Evolutionary conservation across 306 rosid genomes (phyloP), one percentile per base, ranked within the genome.

Genomic region (Dalbergia oliveri): DNA sequence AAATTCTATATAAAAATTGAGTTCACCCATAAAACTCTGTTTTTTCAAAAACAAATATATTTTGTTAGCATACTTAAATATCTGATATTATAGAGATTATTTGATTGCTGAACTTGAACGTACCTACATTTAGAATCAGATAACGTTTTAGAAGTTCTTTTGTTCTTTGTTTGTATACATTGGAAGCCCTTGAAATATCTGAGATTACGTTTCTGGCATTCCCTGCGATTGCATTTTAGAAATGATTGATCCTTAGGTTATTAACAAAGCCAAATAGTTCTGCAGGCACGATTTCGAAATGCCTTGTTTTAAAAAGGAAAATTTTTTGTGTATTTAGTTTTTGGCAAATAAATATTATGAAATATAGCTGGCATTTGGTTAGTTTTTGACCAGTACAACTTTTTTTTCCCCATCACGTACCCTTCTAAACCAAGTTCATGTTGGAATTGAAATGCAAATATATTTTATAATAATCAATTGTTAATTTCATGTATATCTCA

Each of bases 271-370:
- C 18, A 37, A 71, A 10, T 64, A 65, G 18, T 57, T 73, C 66
- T 66, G 86, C 83, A 45, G 33, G 79, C 65, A 77, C 66, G 75
- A 82, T 68, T 58, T 83, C 16, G n/a, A 51, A 72, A 71, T 19
- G 23, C 21, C 5, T 33, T 50, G 8, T 62, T 26, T 26, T 26
- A 26, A 26, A 26, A 26, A 1, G 31, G 2, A 26, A 26, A 26
- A 4, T 10, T 26, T 10, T 10, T 26, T 10, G 9, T 43, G 6
- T 5, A 23, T 21, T 49, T 45, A 18, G 58, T 73, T 34, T 47
- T 66, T 47, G 31, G 59, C 34, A 35, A 14, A 78, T 49, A 65
- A 23, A 74, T 74, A 57, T 47, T 69, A 72, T 34, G 44, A 73
- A 72, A 83, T 13, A 72, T 16, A 72, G 77, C 80, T 78, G 83